Percentiles rank a stretch among this genome's conserved stretches.
Evolutionary conservation across 2,329 filamentous ascomycete genomes (phyloP).

Genomic region (Arthrocladium fulminans): DNA sequence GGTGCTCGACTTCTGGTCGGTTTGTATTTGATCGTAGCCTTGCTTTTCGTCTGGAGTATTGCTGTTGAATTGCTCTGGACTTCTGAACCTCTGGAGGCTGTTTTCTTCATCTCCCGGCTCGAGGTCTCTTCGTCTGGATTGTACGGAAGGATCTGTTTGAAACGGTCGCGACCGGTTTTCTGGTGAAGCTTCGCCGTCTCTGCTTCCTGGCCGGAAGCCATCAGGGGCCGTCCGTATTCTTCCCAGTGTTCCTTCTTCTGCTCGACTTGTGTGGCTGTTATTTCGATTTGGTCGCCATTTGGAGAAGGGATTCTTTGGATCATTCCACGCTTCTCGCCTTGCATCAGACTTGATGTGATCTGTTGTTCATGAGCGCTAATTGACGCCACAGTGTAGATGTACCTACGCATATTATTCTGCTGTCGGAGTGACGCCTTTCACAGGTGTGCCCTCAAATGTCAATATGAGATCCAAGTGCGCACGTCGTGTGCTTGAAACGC

Average conservation of each 20-base stretch:
- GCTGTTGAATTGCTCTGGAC: background rate
- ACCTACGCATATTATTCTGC: background rate
- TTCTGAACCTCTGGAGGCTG: background rate
- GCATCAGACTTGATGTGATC: constrained; percentile 9
- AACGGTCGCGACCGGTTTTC: background rate
- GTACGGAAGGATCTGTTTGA: constrained; percentile 8
- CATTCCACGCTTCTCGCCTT: constrained; percentile 2
- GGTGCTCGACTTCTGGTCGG: constrained; percentile 1
- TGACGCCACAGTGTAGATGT: background rate
- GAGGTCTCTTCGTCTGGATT: background rate
- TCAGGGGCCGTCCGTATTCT: background rate
- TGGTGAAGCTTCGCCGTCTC: background rate
- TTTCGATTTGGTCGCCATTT: constrained; percentile 1
- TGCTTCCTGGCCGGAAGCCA: background rate
- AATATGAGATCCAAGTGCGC: background rate
- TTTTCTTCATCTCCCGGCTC: constrained; percentile 1
- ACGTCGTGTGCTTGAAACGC: background rate
- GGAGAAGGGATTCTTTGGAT: constrained; percentile 8
- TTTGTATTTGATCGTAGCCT: background rate
- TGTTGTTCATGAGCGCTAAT: background rate
- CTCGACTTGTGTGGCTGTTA: background rate
- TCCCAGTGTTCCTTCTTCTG: constrained; percentile 1
- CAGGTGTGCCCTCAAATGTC: background rate
- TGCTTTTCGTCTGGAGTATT: background rate
- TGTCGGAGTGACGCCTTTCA: background rate